Evolutionary conservation across 2,329 filamentous ascomycete species (phyloP).

Genomic region (Penicillium sp.): DNA sequence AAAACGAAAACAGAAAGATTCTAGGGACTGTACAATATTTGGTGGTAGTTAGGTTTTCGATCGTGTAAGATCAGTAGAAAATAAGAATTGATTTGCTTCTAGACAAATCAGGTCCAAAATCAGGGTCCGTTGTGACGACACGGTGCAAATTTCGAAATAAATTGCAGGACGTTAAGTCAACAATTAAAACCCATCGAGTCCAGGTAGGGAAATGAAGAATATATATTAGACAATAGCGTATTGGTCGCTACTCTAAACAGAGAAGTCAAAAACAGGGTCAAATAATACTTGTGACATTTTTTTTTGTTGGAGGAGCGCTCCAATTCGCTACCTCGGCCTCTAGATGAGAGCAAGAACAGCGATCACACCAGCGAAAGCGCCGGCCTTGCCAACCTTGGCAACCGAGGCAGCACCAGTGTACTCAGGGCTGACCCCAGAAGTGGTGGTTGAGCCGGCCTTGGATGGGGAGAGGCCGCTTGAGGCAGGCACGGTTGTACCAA

Average conservation of each 20-base stretch:
- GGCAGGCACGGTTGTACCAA: neutral
- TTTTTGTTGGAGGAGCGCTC: neutral
- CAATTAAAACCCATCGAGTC: neutral
- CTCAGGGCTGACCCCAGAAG: conserved; percentile 1
- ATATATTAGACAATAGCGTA: conserved; percentile 14
- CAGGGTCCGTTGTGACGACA: neutral
- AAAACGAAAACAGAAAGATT: neutral
- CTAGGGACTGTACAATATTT: conserved; percentile 1
- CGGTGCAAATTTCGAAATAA: neutral
- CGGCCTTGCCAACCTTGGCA: conserved; percentile 3
- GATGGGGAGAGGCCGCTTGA: conserved; percentile 1
- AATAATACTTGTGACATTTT: neutral
- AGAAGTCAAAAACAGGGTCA: neutral
- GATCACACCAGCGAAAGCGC: conserved; percentile 2
- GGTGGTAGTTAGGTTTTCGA: neutral
- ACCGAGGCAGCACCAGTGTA: conserved; percentile 8
- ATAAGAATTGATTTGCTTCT: neutral
- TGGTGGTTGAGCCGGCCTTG: conserved; percentile 4
- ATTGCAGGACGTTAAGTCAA: neutral
- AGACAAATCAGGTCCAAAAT: neutral
- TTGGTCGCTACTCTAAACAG: conserved; percentile 8
- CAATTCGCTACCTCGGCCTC: neutral
- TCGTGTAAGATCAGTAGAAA: neutral
- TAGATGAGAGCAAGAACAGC: conserved; percentile 10
- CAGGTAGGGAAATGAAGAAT: neutral